These are phyloP conservation scores for Rhodofomes roseus DNA, from an alignment of 1,284 basidiomycete genomes.

Conservation along the genomic window DNA sequence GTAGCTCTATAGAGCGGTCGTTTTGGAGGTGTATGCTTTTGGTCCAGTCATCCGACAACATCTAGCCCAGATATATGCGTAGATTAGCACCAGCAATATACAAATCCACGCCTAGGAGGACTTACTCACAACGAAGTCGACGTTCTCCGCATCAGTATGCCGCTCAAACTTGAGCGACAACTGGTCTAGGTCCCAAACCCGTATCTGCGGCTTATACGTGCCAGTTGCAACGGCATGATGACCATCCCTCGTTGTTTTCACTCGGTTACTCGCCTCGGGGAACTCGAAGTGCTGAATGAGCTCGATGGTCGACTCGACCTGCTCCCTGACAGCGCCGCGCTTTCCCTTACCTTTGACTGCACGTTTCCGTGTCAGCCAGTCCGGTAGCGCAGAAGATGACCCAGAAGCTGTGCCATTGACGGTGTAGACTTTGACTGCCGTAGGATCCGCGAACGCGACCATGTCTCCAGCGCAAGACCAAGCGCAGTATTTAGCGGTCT, in stretches of 20 bases:
- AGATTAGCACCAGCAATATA: neutral
- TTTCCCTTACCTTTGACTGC: slow-evolving; percentile 58
- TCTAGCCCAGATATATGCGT: slow-evolving; percentile 40
- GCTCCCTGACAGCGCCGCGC: slow-evolving; percentile 54
- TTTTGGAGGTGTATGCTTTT: slow-evolving; percentile 97
- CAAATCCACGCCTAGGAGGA: slow-evolving; percentile 23
- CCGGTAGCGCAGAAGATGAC: slow-evolving; percentile 81
- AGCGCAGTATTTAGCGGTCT: too few relatives aligned
- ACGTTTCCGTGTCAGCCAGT: slow-evolving; percentile 83
- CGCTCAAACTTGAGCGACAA: slow-evolving; percentile 95
- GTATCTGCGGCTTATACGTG: slow-evolving; percentile 97
- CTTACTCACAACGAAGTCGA: slow-evolving; percentile 94
- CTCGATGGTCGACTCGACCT: slow-evolving; percentile 76
- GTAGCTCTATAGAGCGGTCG: slow-evolving; percentile 92
- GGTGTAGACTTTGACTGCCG: slow-evolving; percentile 78
- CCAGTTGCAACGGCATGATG: slow-evolving; percentile 93
- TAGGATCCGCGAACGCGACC: slow-evolving; percentile 26
- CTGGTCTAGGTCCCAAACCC: slow-evolving; percentile 94
- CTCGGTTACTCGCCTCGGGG: slow-evolving; percentile 90
- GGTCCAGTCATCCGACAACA: slow-evolving; percentile 98
- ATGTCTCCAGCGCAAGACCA: slow-evolving; percentile 3
- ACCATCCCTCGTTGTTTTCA: slow-evolving; percentile 91
- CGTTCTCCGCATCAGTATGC: slow-evolving; percentile 94
- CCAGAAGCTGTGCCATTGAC: slow-evolving; percentile 85
- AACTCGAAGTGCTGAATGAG: slow-evolving; percentile 97